Evolutionary conservation across 208 protist species (phyloP).

Genomic region (Spongospora subterranea): DNA sequence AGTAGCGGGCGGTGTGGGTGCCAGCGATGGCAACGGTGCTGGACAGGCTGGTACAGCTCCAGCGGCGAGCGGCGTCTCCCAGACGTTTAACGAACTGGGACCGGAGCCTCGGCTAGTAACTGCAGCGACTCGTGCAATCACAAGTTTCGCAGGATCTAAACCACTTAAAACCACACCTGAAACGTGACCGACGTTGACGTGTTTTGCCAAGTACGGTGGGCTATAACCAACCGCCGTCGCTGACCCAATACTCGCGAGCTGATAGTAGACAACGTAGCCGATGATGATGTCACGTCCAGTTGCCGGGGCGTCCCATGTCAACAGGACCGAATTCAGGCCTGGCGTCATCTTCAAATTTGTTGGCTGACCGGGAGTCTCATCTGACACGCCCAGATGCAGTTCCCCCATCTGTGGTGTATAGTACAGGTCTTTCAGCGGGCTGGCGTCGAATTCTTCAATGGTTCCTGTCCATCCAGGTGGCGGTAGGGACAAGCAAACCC

Average conservation of each 20-base stretch:
- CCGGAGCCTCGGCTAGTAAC: not conserved
- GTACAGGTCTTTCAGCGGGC: constrained; percentile 42
- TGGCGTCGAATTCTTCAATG: constrained; percentile 35
- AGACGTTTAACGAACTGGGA: constrained; percentile 26
- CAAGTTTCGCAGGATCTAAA: not conserved
- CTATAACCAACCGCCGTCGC: not conserved
- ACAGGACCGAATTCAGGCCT: constrained; percentile 5
- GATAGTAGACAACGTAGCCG: constrained; percentile 50
- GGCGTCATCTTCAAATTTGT: constrained; percentile 5
- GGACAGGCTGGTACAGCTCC: constrained; percentile 13
- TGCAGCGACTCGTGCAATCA: constrained; percentile 16
- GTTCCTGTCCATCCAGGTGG: constrained; percentile 33
- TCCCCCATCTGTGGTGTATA: constrained; percentile 23
- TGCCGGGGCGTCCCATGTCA: not conserved
- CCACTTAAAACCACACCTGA: not conserved
- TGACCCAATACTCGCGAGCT: not conserved
- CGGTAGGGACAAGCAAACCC: constrained; percentile 8
- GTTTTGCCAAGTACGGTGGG: not conserved
- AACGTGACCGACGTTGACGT: constrained; percentile 11
- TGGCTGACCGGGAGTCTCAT: not conserved
- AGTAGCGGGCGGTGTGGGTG: no score
- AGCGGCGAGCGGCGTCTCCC: not conserved
- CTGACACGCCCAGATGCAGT: not conserved
- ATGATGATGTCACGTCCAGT: not conserved
- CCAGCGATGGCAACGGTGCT: no score